Conservation (phyloP, 192 early-diverging fungal species). For the Backusella psychrophila region DNA sequence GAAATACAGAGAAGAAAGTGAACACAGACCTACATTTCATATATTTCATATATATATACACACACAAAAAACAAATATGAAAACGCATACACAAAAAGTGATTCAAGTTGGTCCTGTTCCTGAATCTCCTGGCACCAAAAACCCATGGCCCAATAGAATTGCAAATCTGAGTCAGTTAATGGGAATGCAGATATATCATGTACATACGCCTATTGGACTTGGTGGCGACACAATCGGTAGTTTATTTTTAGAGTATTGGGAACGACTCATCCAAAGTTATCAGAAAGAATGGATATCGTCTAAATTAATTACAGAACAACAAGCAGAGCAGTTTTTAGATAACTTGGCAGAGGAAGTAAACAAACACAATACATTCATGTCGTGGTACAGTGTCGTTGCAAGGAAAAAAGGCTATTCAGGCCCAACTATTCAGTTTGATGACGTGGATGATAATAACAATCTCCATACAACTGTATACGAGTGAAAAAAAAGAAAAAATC, state of each 20-base stretch:
- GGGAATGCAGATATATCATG: slow-evolving; percentile 19
- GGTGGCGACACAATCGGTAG: slow-evolving; percentile 17
- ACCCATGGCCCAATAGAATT: slow-evolving; percentile 25
- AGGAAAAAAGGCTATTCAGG: slow-evolving; percentile 25
- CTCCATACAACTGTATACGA: slow-evolving; percentile 8
- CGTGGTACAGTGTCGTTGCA: slow-evolving; percentile 24
- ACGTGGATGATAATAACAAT: slow-evolving; percentile 13
- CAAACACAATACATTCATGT: slow-evolving; percentile 19
- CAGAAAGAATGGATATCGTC: slow-evolving; percentile 10
- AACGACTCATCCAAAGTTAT: neutral
- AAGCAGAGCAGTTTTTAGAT: slow-evolving; percentile 1
- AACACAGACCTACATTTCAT: neutral
- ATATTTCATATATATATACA: neutral
- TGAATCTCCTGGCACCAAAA: neutral
- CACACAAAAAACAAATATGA: neutral
- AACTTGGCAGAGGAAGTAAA: slow-evolving; percentile 13
- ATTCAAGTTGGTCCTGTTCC: neutral
- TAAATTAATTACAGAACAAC: slow-evolving; percentile 16
- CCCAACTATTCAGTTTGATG: slow-evolving; percentile 22
- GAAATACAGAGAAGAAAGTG: neutral
- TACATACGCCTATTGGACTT: slow-evolving; percentile 20
- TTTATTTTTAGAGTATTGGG: slow-evolving; percentile 26
- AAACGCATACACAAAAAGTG: neutral
- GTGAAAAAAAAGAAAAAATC: neutral
- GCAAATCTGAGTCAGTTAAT: slow-evolving; percentile 4